These are phyloP conservation scores for Rhododendron griersonianum DNA, from an alignment of 148 eudicot genomes.

Conservation along the genomic window DNA sequence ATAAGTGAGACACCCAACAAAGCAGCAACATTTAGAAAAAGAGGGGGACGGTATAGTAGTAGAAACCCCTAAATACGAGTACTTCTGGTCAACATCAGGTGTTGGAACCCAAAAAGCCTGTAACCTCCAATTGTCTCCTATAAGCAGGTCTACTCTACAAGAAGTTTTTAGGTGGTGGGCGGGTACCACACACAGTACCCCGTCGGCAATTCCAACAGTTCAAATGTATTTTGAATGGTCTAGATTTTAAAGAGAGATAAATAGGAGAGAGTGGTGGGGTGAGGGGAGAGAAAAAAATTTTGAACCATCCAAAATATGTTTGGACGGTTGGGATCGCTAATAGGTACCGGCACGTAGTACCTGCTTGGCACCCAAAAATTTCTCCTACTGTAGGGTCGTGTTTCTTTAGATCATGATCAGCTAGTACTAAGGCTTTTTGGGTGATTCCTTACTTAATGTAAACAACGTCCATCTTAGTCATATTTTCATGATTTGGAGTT, in stretches of 20 bases:
- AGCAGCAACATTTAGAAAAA: background rate
- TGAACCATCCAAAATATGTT: too few species aligned
- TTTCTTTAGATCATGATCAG: background rate
- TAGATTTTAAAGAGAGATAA: too few species aligned
- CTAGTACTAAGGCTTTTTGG: background rate
- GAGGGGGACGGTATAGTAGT: background rate
- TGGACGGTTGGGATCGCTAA: too few species aligned
- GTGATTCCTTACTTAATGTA: background rate
- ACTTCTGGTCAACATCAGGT: conserved; percentile 17
- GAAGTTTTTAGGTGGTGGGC: too few species aligned
- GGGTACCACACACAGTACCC: too few species aligned
- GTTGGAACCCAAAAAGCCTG: conserved; percentile 4
- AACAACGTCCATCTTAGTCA: background rate
- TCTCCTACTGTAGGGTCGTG: background rate
- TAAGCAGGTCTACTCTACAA: conserved; percentile 9
- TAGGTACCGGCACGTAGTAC: too few species aligned
- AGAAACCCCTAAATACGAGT: conserved; percentile 5
- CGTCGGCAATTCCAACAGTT: too few species aligned
- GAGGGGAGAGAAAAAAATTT: too few species aligned
- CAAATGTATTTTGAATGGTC: too few species aligned
- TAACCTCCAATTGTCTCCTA: conserved; percentile 39
- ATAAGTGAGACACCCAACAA: conserved; percentile 5
- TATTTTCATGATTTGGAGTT: too few species aligned
- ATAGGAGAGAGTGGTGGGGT: too few species aligned
- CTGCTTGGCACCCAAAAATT: too few species aligned